Conservation (phyloP, 345 rosid species). For the Syzygium jambos region DNA sequence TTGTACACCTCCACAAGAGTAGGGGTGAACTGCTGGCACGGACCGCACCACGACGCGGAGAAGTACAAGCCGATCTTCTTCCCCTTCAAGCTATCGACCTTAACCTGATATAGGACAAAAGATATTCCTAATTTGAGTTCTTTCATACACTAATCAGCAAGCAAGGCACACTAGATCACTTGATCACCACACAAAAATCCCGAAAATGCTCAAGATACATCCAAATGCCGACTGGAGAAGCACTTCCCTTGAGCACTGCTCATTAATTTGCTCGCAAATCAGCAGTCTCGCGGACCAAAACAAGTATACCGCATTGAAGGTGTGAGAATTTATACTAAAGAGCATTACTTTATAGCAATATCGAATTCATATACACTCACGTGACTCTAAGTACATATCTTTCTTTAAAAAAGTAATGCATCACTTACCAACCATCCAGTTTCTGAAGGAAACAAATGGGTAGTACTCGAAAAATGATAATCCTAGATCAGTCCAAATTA, state of each 20-base stretch:
- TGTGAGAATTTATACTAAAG: neutral
- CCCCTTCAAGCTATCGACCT: slow-evolving; percentile 56
- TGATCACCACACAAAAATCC: neutral
- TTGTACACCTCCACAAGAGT: slow-evolving; percentile 40
- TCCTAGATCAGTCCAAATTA: neutral
- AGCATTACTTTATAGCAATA: neutral
- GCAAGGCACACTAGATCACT: neutral
- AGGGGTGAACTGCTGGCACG: slow-evolving; percentile 62
- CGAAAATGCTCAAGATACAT: neutral
- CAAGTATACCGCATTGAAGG: neutral
- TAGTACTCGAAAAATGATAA: neutral
- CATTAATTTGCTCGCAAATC: neutral
- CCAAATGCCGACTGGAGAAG: neutral
- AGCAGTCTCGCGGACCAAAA: neutral
- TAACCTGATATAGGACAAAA: slow-evolving; percentile 28
- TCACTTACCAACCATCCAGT: neutral
- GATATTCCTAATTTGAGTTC: neutral
- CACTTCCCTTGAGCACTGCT: neutral
- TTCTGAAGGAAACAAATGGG: neutral
- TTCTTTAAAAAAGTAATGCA: neutral
- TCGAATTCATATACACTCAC: neutral
- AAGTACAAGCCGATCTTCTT: slow-evolving; percentile 68
- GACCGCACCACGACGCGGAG: slow-evolving; percentile 83
- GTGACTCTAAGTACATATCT: neutral
- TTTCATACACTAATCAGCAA: neutral